Evolutionary conservation across 495 filamentous ascomycete species (phyloP), one percentile per base, ranked within the genome.

Genomic region (Venustampulla echinocandica): DNA sequence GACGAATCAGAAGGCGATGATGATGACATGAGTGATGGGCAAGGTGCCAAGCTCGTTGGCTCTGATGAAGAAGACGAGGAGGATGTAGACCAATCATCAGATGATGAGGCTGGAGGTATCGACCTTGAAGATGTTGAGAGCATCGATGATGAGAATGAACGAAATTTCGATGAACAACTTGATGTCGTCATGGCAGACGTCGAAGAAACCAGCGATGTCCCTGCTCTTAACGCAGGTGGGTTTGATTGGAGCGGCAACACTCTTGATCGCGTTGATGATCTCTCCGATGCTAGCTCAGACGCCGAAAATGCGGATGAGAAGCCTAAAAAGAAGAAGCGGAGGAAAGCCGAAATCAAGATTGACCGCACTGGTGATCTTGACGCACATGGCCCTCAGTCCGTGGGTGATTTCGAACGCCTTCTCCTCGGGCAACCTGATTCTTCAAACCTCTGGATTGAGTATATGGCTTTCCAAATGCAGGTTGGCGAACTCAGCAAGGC

Each of bases 381-480:
- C 62, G 77, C 78, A 34, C 76, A 90, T 50, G 93, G 90, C n/a
- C 92, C 93, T 1, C 89, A 92, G 62, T 88, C 86, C 1, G 76
- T 83, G 14, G 81, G 82, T 42, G 92, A 97, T 61, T 97, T 85
- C 63, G 92, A 98, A 68, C 85, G 92, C 42, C 80, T 95, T 40
- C 76, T 97, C 32, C 78, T 97, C 27, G 87, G 88, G 44, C 85
- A 94, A 58, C 88, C 92, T 1, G 84, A 97, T 60, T 85, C 82
- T 6, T 93, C 92, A 1, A 66, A 81, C 36, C 71, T 97, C 19
- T 98, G 92, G 92, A 82, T 94, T 41, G 75, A 83, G 51, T 98
- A 96, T 67, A 94, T 97, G 84, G 89, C 90, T 17, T 95, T 95
- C 70, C 87, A 97, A 65, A 78, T 96, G 58, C 82, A 95, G 61